Evolutionary conservation across 306 rosid genomes (phyloP).

Genomic region (Vicia faba): DNA sequence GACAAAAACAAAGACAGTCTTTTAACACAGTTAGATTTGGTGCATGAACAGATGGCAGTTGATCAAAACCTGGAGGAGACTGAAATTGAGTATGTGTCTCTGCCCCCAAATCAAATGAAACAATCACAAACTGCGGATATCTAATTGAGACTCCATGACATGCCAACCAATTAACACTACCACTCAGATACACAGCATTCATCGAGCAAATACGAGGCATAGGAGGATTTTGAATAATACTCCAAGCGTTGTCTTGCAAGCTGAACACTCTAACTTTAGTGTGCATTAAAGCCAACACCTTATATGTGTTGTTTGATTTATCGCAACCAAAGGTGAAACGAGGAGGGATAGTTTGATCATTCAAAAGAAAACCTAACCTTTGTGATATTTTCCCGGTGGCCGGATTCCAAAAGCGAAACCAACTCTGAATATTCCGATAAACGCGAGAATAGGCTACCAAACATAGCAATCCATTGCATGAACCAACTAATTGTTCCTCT

Average conservation of each 20-base stretch:
- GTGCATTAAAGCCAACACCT: background rate
- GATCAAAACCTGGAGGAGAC: background rate
- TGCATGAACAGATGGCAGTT: too few relatives aligned
- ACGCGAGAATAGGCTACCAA: background rate
- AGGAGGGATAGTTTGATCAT: background rate
- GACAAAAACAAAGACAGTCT: background rate
- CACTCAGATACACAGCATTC: background rate
- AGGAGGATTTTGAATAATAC: background rate
- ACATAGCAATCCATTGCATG: background rate
- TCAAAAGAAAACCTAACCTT: too few relatives aligned
- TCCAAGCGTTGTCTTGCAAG: background rate
- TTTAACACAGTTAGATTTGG: background rate
- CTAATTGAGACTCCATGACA: background rate
- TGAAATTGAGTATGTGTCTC: too few relatives aligned
- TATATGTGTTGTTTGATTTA: background rate
- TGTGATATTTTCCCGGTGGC: background rate
- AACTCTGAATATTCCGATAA: too few relatives aligned
- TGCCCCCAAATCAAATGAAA: background rate
- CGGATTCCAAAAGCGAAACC: background rate
- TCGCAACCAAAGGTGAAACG: background rate
- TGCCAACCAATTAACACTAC: background rate
- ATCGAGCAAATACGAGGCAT: background rate
- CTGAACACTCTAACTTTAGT: background rate
- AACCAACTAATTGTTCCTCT: background rate
- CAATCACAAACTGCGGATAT: too few relatives aligned